A percentile compares a stretch with the other conserved stretches of the same genome.
Conservation (phyloP, 2,329 filamentous ascomycete genomes). For the Alternaria sp. region DNA sequence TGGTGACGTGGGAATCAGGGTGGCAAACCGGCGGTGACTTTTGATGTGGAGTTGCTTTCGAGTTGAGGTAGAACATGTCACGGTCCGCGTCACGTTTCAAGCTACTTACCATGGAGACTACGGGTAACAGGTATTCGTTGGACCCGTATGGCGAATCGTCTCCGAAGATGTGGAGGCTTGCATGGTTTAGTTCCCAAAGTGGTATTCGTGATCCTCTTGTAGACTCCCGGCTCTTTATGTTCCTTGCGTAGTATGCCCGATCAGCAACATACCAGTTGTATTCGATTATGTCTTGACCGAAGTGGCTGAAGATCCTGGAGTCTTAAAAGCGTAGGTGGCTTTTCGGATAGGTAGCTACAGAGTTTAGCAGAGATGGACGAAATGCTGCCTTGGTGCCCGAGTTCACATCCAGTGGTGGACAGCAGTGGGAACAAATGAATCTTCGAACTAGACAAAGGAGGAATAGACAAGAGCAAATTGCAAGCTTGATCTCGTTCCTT, state of each 20-base stretch:
- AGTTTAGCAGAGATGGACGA: neutral
- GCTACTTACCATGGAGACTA: neutral
- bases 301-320: neutral
- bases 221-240: neutral
- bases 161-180: neutral
- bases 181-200: neutral
- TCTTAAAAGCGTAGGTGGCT: neutral
- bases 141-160: neutral
- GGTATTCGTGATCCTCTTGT: neutral
- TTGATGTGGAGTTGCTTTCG: neutral
- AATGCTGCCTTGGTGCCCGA: neutral
- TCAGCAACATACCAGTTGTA: neutral
- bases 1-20: neutral
- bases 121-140: neutral
- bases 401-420: neutral
- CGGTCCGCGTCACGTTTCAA: neutral
- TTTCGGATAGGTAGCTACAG: neutral
- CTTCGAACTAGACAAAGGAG: neutral
- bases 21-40: constrained; percentile 7
- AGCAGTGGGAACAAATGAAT: neutral
- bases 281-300: neutral
- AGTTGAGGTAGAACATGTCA: neutral
- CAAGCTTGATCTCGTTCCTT: neutral
- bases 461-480: neutral
- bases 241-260: neutral